phyloP scores from a whole-genome alignment of 2,329 filamentous ascomycete species.

The Lojkania enalia region DNA sequence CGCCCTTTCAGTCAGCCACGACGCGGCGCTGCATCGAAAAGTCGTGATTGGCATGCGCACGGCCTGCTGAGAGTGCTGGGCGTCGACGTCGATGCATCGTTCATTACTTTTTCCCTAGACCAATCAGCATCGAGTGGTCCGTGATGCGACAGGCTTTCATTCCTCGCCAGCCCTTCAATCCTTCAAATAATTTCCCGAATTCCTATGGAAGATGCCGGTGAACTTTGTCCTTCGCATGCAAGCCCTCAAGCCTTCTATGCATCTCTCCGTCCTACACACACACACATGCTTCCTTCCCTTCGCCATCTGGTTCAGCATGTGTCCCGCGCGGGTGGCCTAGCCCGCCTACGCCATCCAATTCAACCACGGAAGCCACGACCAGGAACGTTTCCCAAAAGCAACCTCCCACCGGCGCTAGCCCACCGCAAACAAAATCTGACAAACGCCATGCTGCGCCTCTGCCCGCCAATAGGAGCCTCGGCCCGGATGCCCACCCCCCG shows the following conservation, averaged over 20 bases:
- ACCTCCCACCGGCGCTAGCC: neutral
- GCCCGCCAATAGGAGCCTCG: neutral
- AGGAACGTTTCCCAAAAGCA: neutral
- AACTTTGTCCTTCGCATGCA: neutral
- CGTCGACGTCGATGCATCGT: no score
- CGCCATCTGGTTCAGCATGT: neutral
- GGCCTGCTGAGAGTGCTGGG: neutral
- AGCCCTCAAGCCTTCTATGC: neutral
- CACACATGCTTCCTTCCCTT: neutral
- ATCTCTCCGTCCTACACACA: neutral
- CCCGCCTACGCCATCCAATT: neutral
- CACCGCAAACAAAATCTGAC: neutral
- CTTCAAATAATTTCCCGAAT: neutral
- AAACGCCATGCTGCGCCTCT: neutral
- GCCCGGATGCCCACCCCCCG: neutral
- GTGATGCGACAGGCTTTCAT: neutral
- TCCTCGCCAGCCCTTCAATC: neutral
- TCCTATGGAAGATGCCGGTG: neutral
- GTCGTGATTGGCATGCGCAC: neutral
- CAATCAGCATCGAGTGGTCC: neutral
- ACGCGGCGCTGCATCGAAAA: constrained; percentile 1
- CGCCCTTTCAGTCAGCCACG: constrained; percentile 35
- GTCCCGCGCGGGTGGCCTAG: neutral
- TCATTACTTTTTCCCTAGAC: neutral
- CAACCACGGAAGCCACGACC: neutral